Evolutionary conservation across 176 grass and related monocot species (phyloP).

Genomic region (Oryza nivara): DNA sequence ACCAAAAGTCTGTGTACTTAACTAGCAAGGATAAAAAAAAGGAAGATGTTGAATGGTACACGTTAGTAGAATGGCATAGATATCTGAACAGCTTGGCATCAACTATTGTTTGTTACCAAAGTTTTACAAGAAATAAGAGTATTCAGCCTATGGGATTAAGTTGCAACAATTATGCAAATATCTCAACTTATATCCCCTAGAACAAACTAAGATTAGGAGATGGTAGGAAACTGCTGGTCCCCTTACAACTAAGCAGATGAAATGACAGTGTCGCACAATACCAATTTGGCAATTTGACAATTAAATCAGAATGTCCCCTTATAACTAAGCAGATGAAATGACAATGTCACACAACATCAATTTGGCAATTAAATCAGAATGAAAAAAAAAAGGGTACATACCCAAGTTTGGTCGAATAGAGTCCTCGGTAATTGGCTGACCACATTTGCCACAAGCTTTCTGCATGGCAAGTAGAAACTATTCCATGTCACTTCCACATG

Average conservation of each 20-base stretch:
- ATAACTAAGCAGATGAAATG: background rate
- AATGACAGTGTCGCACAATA: background rate
- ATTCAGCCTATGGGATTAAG: background rate
- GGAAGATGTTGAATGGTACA: background rate
- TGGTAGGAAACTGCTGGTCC: background rate
- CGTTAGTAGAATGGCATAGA: background rate
- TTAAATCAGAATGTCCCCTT: background rate
- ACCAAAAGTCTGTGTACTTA: background rate
- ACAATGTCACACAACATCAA: background rate
- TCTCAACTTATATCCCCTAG: background rate
- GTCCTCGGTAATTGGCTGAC: conserved; percentile 56
- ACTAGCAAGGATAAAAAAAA: background rate
- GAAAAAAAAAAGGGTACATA: conserved; percentile 27
- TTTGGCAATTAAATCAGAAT: background rate
- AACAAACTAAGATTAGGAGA: background rate
- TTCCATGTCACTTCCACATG: conserved; percentile 20
- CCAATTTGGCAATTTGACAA: background rate
- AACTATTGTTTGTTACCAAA: background rate
- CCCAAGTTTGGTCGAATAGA: conserved; percentile 75
- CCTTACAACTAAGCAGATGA: background rate
- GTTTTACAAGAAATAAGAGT: background rate
- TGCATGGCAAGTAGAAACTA: conserved; percentile 45
- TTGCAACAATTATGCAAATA: background rate
- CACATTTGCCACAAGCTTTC: conserved; percentile 87
- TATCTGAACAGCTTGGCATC: background rate